These are phyloP conservation scores for Kernera saxatilis DNA, from an alignment of 345 rosid species.

Conservation along the genomic window DNA sequence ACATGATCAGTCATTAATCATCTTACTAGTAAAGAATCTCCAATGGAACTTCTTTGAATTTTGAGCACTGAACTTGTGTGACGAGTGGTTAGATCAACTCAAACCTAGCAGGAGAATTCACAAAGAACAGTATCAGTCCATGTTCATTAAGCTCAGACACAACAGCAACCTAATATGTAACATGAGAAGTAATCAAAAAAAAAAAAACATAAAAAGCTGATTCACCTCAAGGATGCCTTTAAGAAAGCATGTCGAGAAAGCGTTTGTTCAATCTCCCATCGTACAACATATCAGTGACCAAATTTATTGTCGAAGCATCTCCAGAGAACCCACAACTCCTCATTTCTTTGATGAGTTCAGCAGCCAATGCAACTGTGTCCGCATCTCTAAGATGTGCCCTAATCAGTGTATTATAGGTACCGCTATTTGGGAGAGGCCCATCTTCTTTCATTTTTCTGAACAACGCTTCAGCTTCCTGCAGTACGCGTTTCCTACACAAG, in stretches of 20 bases:
- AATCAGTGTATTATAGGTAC: neutral
- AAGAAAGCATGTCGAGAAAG: neutral
- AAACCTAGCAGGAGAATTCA: no score
- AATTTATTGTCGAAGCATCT: neutral
- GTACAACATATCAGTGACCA: neutral
- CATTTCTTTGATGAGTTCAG: neutral
- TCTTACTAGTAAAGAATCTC: no score
- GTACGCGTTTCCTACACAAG: neutral
- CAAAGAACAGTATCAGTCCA: no score
- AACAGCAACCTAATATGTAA: neutral
- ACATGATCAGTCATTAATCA: no score
- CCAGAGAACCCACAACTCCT: neutral
- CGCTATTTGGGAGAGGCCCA: neutral
- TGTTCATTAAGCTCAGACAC: no score
- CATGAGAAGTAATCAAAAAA: no score
- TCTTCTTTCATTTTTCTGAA: slow-evolving; percentile 12
- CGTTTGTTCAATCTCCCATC: neutral
- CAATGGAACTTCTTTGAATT: no score
- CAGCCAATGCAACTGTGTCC: neutral
- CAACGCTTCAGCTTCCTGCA: neutral
- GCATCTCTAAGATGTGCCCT: neutral
- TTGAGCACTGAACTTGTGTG: no score
- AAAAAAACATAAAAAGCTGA: no score
- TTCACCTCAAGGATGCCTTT: neutral
- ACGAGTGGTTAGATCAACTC: no score